Percentiles rank a stretch among this genome's conserved stretches.
phyloP scores from a whole-genome alignment of 768 basidiomycete genomes.

The Pleurotus platypus region DNA sequence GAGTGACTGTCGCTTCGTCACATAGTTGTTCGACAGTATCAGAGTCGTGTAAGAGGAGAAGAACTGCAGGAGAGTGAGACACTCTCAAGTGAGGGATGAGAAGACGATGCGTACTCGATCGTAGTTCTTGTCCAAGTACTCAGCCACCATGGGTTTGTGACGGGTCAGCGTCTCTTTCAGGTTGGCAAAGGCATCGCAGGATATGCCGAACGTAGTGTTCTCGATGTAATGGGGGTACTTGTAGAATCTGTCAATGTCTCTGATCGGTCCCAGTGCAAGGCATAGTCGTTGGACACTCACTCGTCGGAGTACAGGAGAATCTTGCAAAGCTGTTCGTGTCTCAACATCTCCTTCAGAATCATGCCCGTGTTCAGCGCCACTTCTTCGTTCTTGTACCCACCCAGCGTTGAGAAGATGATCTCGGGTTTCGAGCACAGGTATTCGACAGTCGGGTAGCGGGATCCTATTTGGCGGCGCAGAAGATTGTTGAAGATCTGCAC shows the following conservation, averaged over 20 bases:
- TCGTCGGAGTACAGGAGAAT: conserved; percentile 90
- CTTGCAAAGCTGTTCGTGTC: conserved; percentile 88
- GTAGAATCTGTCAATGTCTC: conserved; percentile 68
- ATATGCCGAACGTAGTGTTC: conserved; percentile 95
- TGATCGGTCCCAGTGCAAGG: conserved; percentile 1
- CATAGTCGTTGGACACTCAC: conserved; percentile 45
- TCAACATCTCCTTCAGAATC: conserved; percentile 95
- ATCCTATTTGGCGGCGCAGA: conserved; percentile 85
- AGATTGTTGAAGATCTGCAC: conserved; percentile 90
- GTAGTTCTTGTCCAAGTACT: conserved; percentile 95
- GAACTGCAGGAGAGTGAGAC: conserved; percentile 52
- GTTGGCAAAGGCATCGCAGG: conserved; percentile 96
- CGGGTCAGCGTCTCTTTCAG: conserved; percentile 96
- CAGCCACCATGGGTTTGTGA: conserved; percentile 97
- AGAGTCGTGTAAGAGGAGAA: conserved; percentile 93
- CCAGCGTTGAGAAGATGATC: conserved; percentile 76
- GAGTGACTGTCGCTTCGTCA: conserved; percentile 98
- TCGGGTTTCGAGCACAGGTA: conserved; percentile 78
- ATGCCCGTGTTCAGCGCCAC: conserved; percentile 96
- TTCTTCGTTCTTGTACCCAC: conserved; percentile 94
- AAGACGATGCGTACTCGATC: conserved; percentile 65
- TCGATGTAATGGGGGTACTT: conserved; percentile 96
- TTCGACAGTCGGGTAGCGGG: conserved; percentile 94
- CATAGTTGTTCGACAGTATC: conserved; percentile 92
- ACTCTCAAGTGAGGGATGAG: neutral